These are phyloP conservation scores for Coemansia sp. DNA, from an alignment of 192 early-diverging fungal genomes.

Conservation along the genomic window DNA sequence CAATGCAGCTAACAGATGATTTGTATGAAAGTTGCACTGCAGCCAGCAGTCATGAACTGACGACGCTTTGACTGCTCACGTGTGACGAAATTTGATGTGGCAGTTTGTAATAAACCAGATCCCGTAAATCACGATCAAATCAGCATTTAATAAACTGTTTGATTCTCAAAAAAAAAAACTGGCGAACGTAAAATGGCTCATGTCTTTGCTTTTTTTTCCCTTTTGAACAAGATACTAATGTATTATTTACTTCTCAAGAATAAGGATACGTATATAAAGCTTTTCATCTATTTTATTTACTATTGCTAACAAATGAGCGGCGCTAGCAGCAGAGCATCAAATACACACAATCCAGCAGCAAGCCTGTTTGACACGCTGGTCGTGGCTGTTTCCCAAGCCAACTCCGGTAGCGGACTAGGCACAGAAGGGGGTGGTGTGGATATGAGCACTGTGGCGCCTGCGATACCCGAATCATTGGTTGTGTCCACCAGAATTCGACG, in stretches of 20 bases:
- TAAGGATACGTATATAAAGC: background rate
- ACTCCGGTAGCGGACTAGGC: constrained; percentile 1
- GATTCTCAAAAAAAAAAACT: background rate
- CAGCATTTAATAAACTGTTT: background rate
- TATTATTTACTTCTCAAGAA: background rate
- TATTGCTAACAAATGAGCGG: background rate
- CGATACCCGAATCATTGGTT: constrained; percentile 46
- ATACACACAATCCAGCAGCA: background rate
- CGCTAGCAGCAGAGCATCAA: background rate
- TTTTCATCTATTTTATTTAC: background rate
- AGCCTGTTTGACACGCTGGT: constrained; percentile 32
- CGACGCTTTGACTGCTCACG: no score
- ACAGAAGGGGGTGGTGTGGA: background rate
- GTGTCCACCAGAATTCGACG: constrained; percentile 47
- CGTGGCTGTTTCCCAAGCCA: constrained; percentile 25
- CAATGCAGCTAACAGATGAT: no score
- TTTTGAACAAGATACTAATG: background rate
- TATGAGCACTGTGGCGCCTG: constrained; percentile 34
- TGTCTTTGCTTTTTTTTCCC: background rate
- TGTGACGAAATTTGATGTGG: no score
- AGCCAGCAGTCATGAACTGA: no score
- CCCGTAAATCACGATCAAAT: background rate
- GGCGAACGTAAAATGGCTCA: background rate
- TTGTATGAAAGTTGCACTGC: no score
- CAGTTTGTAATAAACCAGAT: no score